phyloP scores from a whole-genome alignment of 805 yeast genomes.

The Cyberlindnera samutprakarnensis region DNA sequence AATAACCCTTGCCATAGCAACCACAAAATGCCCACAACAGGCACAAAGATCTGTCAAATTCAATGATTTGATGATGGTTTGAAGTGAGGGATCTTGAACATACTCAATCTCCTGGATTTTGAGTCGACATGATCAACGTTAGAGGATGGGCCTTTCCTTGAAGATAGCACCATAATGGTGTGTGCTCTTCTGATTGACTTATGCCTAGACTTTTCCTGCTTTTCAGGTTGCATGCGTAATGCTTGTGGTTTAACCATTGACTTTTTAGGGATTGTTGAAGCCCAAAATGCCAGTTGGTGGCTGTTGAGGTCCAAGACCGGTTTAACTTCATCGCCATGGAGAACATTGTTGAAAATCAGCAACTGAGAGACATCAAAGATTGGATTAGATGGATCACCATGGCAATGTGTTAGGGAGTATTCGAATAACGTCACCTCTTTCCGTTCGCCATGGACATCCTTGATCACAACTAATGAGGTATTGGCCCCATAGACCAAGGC shows the following conservation, averaged over 20 bases:
- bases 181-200: too few relatives aligned
- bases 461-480: slow-evolving; percentile 32
- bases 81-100: slow-evolving; percentile 6
- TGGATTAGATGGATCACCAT: slow-evolving; percentile 21
- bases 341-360: slow-evolving; percentile 48
- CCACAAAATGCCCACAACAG: not conserved
- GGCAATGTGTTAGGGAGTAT: slow-evolving; percentile 45
- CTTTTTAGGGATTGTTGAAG: slow-evolving; percentile 25
- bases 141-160: slow-evolving; percentile 2
- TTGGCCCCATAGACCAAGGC: slow-evolving; percentile 43
- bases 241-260: too few relatives aligned
- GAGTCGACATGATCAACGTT: not conserved
- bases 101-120: slow-evolving; percentile 7
- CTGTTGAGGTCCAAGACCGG: slow-evolving; percentile 32
- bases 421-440: slow-evolving; percentile 31
- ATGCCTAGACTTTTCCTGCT: too few relatives aligned
- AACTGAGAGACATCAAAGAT: slow-evolving; percentile 49
- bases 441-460: slow-evolving; percentile 13
- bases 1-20: not conserved
- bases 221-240: too few relatives aligned
- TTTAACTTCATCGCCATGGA: slow-evolving; percentile 30
- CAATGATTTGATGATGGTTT: slow-evolving; percentile 3
- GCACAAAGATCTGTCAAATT: not conserved
- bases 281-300: slow-evolving; percentile 51
- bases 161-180: slow-evolving; percentile 4